A percentile compares a stretch with the other conserved stretches of the same genome.
Conservation (phyloP, 352 stramenopile species). For the Thraustochytrium sp. region DNA sequence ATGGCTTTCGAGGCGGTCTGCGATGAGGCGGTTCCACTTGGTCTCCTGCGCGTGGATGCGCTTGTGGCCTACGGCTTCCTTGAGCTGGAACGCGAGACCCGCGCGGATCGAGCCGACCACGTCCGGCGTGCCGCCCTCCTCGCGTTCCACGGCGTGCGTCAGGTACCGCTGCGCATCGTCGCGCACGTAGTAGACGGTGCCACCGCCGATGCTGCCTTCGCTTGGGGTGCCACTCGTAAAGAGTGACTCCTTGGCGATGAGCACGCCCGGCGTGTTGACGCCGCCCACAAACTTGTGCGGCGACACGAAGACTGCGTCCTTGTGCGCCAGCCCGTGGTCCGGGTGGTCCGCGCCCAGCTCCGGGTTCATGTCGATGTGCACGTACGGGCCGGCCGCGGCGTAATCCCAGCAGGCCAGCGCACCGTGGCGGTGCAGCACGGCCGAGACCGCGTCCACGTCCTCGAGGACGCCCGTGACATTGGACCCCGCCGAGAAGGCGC, state of each 20-base stretch:
- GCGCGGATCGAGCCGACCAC: slow-evolving; percentile 83
- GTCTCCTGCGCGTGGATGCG: slow-evolving; percentile 60
- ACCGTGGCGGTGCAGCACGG: slow-evolving; percentile 76
- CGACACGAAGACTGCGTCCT: slow-evolving; percentile 90
- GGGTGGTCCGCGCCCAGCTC: background rate
- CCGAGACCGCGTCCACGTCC: slow-evolving; percentile 77
- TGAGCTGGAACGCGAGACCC: slow-evolving; percentile 82
- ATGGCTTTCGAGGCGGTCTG: slow-evolving; percentile 55
- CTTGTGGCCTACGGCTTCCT: slow-evolving; percentile 58
- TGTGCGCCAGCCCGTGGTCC: slow-evolving; percentile 48
- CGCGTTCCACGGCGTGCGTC: slow-evolving; percentile 79
- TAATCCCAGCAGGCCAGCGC: slow-evolving; percentile 90
- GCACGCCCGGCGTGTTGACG: slow-evolving; percentile 74
- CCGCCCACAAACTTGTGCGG: slow-evolving; percentile 93
- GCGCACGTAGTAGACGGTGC: slow-evolving; percentile 76
- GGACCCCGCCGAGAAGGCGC: slow-evolving; percentile 58
- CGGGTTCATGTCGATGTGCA: slow-evolving; percentile 91
- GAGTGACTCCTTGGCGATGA: slow-evolving; percentile 75
- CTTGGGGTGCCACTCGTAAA: slow-evolving; percentile 61
- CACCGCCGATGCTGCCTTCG: slow-evolving; percentile 51
- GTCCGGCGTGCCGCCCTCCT: slow-evolving; percentile 91
- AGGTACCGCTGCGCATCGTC: slow-evolving; percentile 68
- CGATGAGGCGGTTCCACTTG: slow-evolving; percentile 52
- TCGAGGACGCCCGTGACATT: slow-evolving; percentile 89
- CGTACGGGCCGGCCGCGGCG: slow-evolving; percentile 82